These are phyloP conservation scores for Fraxinus floribunda DNA, from an alignment of 305 asterid species.

Conservation along the genomic window DNA sequence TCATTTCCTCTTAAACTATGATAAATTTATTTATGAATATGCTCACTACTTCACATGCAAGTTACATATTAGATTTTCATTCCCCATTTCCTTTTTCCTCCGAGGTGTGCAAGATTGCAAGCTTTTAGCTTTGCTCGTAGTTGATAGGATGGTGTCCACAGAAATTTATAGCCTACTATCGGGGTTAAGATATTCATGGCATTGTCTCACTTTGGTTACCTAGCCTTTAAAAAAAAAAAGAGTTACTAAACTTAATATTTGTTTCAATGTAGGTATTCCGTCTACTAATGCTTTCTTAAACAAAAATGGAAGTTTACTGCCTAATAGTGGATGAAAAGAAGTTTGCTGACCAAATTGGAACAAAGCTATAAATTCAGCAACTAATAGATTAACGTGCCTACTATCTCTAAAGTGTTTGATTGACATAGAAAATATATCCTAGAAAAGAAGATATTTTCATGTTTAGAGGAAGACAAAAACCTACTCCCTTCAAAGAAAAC, in stretches of 20 bases:
- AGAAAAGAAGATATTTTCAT: neutral
- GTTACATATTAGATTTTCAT: slow-evolving; percentile 7
- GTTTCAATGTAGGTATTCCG: neutral
- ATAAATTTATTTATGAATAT: neutral
- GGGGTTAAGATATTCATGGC: neutral
- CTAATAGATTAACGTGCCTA: neutral
- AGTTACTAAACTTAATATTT: neutral
- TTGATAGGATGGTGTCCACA: neutral
- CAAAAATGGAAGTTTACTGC: neutral
- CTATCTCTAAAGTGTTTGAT: neutral
- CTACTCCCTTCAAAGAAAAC: neutral
- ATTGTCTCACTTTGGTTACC: neutral
- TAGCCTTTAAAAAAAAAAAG: neutral
- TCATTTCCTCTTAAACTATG: neutral
- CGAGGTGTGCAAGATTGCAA: neutral
- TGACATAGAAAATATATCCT: neutral
- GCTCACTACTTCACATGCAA: neutral
- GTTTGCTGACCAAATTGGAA: slow-evolving; percentile 1
- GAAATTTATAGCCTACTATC: neutral
- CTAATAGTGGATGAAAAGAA: neutral
- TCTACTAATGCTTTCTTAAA: neutral
- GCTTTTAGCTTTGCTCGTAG: neutral
- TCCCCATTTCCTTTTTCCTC: slow-evolving; percentile 4
- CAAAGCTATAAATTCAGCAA: neutral
- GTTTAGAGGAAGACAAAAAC: neutral